Evolutionary conservation across 148 eudicot species (phyloP), one percentile per base, ranked within the genome.

Genomic region (Vaccinium vitisidaea): DNA sequence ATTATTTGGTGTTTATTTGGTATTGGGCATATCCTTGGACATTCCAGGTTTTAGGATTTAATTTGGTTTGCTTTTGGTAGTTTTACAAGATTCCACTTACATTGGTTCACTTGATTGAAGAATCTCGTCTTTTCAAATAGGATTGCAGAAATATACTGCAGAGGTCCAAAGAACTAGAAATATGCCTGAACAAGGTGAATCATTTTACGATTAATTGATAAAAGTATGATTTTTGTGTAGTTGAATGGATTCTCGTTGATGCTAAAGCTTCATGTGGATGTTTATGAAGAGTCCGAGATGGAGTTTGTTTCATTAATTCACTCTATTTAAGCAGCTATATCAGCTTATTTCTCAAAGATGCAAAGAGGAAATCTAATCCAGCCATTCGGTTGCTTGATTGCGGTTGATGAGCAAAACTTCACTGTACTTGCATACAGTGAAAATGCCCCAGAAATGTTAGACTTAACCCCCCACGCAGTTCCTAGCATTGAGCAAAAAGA

Each of bases 361-460:
- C 98, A 95, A 90, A 91, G 98, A 79, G 98, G 98, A 19, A 88
- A 92, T 77, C 90, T 89, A 30, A 75, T 92, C n/a, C 98, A 95
- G 82, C 92, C 96, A 15, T 95, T 92, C 84, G 98, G 98, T 80
- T 94, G 98, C 85, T 25, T 94, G 90, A 93, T 94, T 80, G 98
- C 94, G 14, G 83, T 93, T 55, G 94, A 94, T 88, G 92, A 90
- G 70, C 88, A 88, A 63, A 88, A 79, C 59, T 91, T 95, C 59
- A 30, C 73, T 10, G 89, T 94, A 63, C 86, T 95, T 69, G 98
- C 94, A 0, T 94, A 89, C 82, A 94, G 98, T 80, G 98, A 95
- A 84, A 95, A 95, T 88, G 95, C 96, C 69, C 91, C 90, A 23
- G 98, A 95, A 88, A 89, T 95, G 94, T 83, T 94, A 80, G 98